A percentile compares a stretch with the other conserved stretches of the same genome.
These are phyloP conservation scores for Penicillium parvum DNA, from an alignment of 495 filamentous ascomycete species.

Conservation along the genomic window DNA sequence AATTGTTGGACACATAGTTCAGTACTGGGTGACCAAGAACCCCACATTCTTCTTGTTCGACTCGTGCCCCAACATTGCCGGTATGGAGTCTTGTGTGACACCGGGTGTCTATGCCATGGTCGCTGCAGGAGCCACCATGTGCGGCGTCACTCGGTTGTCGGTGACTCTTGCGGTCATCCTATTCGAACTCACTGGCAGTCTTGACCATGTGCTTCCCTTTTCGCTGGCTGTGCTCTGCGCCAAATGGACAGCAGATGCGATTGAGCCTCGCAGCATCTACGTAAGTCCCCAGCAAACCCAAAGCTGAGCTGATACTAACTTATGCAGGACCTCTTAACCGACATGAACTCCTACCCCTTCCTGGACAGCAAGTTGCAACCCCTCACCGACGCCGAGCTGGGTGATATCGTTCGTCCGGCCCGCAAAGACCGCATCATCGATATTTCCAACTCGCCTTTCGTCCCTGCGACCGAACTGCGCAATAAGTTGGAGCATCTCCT, in stretches of 20 bases:
- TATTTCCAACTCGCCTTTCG: slow-evolving; percentile 71
- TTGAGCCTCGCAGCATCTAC: slow-evolving; percentile 94
- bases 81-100: slow-evolving; percentile 81
- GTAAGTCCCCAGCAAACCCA: slow-evolving; percentile 36
- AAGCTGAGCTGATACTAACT: slow-evolving; percentile 16
- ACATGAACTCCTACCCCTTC: slow-evolving; percentile 96
- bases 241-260: slow-evolving; percentile 96
- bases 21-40: slow-evolving; percentile 73
- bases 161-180: slow-evolving; percentile 93
- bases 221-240: slow-evolving; percentile 86
- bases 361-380: slow-evolving; percentile 91
- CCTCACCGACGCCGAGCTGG: slow-evolving; percentile 76
- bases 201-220: slow-evolving; percentile 94
- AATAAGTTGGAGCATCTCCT: slow-evolving; percentile 76
- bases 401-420: slow-evolving; percentile 75
- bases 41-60: slow-evolving; percentile 69
- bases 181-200: slow-evolving; percentile 90
- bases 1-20: slow-evolving; percentile 78
- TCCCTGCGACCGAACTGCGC: slow-evolving; percentile 70
- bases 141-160: slow-evolving; percentile 89
- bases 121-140: slow-evolving; percentile 96
- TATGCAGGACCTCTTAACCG: slow-evolving; percentile 75
- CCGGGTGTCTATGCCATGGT: slow-evolving; percentile 95
- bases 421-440: slow-evolving; percentile 79
- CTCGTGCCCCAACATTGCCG: slow-evolving; percentile 61